These are phyloP conservation scores for Saccharomycopsis lassenensis DNA, from an alignment of 805 yeast species.

Conservation along the genomic window DNA sequence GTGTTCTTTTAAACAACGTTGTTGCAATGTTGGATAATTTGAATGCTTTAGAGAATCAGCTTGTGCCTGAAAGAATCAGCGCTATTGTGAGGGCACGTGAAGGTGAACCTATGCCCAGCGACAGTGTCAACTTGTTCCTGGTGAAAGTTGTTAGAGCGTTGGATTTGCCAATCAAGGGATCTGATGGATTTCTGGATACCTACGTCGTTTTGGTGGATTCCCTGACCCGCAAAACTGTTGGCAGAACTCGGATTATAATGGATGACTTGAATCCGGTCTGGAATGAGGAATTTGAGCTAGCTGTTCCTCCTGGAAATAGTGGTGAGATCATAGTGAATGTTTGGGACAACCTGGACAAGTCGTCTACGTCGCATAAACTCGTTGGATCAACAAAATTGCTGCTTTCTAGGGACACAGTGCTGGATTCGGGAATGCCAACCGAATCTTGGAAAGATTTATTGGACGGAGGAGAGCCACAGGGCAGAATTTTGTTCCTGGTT, in stretches of 20 bases:
- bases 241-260: constrained; percentile 55
- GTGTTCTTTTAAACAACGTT: constrained; percentile 68
- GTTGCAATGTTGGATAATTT: constrained; percentile 39
- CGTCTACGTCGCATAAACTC: no score
- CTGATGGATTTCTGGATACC: constrained; percentile 40
- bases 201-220: constrained; percentile 57
- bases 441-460: constrained; percentile 42
- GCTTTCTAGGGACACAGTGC: no score
- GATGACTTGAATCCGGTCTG: constrained; percentile 64
- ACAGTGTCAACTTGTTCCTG: constrained; percentile 45
- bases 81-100: constrained; percentile 28
- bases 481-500: constrained; percentile 53
- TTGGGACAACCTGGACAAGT: constrained; percentile 67
- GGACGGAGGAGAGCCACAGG: constrained; percentile 42
- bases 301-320: constrained; percentile 29
- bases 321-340: constrained; percentile 46
- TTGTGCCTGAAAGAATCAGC: constrained; percentile 51
- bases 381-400: no score
- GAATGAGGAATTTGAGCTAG: constrained; percentile 75
- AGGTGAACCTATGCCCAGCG: constrained; percentile 23
- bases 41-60: constrained; percentile 39
- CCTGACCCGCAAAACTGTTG: constrained; percentile 41
- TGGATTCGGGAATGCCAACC: constrained; percentile 60
- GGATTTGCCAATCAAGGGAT: constrained; percentile 37
- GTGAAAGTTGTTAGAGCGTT: constrained; percentile 55